These are phyloP conservation scores for Stephania cephalantha DNA, from an alignment of 164 flowering plant species.

Conservation along the genomic window DNA sequence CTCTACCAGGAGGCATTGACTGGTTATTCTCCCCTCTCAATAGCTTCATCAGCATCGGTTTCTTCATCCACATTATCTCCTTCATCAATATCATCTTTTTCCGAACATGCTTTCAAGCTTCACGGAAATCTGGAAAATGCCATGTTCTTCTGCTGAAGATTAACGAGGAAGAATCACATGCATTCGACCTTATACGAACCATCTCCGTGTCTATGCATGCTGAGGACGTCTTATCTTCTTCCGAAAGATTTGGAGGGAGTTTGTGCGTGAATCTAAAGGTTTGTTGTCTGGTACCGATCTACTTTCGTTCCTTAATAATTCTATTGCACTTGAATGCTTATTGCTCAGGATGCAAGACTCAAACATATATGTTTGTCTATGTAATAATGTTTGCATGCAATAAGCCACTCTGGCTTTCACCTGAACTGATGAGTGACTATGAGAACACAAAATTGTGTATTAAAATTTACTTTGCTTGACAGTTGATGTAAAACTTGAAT, in stretches of 20 bases:
- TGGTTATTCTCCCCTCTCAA: conserved; percentile 22
- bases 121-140: conserved; percentile 34
- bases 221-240: not conserved
- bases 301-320: not conserved
- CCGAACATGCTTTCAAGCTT: conserved; percentile 23
- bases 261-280: conserved; percentile 29
- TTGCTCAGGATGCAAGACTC: not conserved
- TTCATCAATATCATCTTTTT: conserved; percentile 13
- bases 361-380: not conserved
- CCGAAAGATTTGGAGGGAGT: conserved; percentile 8
- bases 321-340: not conserved
- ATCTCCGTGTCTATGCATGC: conserved; percentile 7
- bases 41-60: conserved; percentile 22
- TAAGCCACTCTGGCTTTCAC: not conserved
- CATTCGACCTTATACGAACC: not conserved
- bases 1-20: conserved; percentile 44
- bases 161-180: not conserved
- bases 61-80: conserved; percentile 14
- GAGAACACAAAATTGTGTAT: too few species aligned
- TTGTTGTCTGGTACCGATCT: not conserved
- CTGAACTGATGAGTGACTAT: too few species aligned
- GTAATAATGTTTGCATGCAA: not conserved
- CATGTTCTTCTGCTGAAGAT: conserved; percentile 48
- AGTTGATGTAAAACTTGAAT: too few species aligned
- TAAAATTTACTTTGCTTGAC: too few species aligned